Conservation (phyloP, 306 rosid genomes). For the Lathyrus sativus region DNA sequence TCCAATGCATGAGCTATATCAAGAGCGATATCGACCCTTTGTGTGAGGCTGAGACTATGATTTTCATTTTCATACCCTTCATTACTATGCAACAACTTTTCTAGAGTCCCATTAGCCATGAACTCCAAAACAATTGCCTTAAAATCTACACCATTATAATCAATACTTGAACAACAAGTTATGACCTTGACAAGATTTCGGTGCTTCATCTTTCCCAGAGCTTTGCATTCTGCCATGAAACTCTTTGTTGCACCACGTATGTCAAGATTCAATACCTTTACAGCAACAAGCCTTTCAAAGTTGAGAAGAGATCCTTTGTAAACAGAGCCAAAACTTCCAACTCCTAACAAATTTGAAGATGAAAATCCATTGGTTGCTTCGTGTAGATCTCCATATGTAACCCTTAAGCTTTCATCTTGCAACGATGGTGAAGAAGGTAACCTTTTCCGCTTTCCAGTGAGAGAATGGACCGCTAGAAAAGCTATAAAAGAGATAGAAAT, state of each 20-base stretch:
- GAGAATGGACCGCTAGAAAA: not conserved
- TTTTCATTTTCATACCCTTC: not conserved
- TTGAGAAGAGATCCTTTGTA: conserved; percentile 42
- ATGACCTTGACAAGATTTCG: conserved; percentile 42
- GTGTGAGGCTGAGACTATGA: conserved; percentile 6
- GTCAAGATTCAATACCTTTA: conserved; percentile 48
- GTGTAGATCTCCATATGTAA: conserved; percentile 44
- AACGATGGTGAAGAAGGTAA: not conserved
- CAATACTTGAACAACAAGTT: conserved; percentile 42
- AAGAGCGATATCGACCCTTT: conserved; percentile 42
- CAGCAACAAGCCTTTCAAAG: conserved; percentile 27
- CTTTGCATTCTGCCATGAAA: conserved; percentile 43
- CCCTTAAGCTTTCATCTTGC: not conserved
- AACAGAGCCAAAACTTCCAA: conserved; percentile 40
- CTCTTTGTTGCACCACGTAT: conserved; percentile 42
- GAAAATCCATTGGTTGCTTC: conserved; percentile 50
- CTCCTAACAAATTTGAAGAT: conserved; percentile 37
- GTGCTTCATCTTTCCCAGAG: conserved; percentile 36
- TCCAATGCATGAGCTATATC: conserved; percentile 50
- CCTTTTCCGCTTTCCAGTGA: conserved; percentile 8
- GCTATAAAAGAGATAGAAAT: not conserved
- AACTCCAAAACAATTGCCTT: conserved; percentile 47
- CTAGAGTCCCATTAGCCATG: conserved; percentile 49
- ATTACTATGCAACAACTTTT: conserved; percentile 30
- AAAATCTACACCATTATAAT: conserved; percentile 40